These are phyloP conservation scores for Domatiomyces catenatus DNA, from an alignment of 2,329 filamentous ascomycete species.

Conservation along the genomic window DNA sequence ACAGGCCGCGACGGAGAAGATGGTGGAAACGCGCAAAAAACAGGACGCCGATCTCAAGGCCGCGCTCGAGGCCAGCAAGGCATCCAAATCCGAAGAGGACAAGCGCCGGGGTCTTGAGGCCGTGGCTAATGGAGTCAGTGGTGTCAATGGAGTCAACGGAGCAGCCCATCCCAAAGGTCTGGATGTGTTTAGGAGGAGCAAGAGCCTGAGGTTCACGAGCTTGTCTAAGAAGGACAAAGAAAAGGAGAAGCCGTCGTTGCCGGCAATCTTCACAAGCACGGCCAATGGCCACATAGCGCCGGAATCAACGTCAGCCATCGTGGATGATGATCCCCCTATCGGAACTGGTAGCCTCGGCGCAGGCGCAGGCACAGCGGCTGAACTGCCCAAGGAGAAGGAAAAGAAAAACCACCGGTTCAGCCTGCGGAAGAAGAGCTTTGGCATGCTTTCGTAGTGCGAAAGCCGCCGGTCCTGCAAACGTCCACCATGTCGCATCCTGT, in stretches of 20 bases:
- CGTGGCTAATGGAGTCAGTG: constrained; percentile 5
- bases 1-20: constrained; percentile 39
- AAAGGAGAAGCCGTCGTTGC: constrained; percentile 1
- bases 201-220: constrained; percentile 15
- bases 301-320: background rate
- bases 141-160: background rate
- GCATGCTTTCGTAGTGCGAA: constrained; percentile 19
- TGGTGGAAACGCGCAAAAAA: constrained; percentile 41
- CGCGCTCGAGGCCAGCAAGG: constrained; percentile 52
- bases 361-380: background rate
- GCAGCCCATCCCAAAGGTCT: constrained; percentile 27
- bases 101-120: constrained; percentile 18
- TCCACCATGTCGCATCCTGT: too few relatives aligned
- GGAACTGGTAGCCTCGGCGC: too few relatives aligned
- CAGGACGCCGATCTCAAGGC: constrained; percentile 49
- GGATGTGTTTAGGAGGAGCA: constrained; percentile 52
- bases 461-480: background rate
- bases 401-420: constrained; percentile 28
- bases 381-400: constrained; percentile 21
- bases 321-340: background rate
- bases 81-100: constrained; percentile 42
- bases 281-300: background rate
- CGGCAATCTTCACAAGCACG: background rate
- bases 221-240: constrained; percentile 13
- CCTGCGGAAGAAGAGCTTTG: constrained; percentile 30